phyloP scores from a whole-genome alignment of 2,329 filamentous ascomycete genomes.

The Hypoxylon sp. region DNA sequence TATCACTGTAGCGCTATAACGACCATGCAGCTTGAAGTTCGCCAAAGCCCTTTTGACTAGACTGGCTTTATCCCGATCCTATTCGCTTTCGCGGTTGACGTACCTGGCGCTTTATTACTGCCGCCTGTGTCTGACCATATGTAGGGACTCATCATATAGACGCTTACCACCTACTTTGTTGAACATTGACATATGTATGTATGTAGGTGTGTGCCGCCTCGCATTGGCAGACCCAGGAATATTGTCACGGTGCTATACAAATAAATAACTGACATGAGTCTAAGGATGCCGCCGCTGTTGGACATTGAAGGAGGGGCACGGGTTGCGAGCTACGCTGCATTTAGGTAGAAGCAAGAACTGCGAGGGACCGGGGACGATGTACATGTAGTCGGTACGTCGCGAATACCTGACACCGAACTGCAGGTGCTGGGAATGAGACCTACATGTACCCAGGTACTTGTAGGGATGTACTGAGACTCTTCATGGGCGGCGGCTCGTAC shows the following conservation, averaged over 20 bases:
- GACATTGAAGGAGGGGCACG: conserved; percentile 25
- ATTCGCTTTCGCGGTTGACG: conserved; percentile 34
- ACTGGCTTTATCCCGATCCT: conserved; percentile 26
- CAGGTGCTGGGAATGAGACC: conserved; percentile 27
- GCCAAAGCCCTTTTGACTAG: conserved; percentile 29
- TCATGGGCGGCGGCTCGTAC: conserved; percentile 28
- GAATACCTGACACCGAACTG: conserved; percentile 33
- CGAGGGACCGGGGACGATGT: conserved; percentile 13
- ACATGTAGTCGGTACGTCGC: conserved; percentile 35
- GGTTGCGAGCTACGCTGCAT: conserved; percentile 23
- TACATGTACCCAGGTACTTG: conserved; percentile 3
- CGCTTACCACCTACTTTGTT: conserved; percentile 13
- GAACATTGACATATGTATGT: conserved; percentile 1
- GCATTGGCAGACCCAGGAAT: conserved; percentile 7
- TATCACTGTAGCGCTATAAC: conserved; percentile 32
- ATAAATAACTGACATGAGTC: conserved; percentile 16
- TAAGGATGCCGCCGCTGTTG: conserved; percentile 17
- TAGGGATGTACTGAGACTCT: conserved; percentile 18
- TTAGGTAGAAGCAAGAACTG: conserved; percentile 7
- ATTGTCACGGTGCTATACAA: conserved; percentile 4
- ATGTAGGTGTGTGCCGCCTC: neutral
- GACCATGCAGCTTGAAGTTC: conserved; percentile 42
- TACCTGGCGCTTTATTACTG: conserved; percentile 27
- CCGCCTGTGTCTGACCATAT: conserved; percentile 13
- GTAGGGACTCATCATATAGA: conserved; percentile 20